These are phyloP conservation scores for Sporodiniella umbellata DNA, from an alignment of 371 early-diverging fungal genomes.

Conservation along the genomic window DNA sequence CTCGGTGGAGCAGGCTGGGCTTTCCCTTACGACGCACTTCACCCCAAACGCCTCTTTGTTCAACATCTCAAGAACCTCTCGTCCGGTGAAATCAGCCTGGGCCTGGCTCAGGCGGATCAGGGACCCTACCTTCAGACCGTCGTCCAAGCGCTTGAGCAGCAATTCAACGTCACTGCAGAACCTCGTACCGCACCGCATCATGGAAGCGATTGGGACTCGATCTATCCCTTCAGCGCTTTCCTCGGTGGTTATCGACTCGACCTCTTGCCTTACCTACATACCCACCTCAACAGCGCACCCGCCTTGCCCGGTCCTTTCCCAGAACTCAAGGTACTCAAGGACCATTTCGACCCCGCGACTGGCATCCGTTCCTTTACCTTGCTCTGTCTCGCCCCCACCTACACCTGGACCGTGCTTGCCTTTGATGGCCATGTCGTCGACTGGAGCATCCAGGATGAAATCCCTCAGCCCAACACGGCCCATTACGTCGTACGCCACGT, in stretches of 20 bases:
- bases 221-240: constrained; percentile 71
- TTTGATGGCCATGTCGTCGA: constrained; percentile 60
- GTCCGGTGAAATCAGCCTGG: constrained; percentile 54
- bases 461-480: constrained; percentile 30
- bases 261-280: constrained; percentile 47
- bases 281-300: constrained; percentile 7
- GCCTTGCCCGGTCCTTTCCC: constrained; percentile 40
- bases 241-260: constrained; percentile 62
- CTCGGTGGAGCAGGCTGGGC: constrained; percentile 39
- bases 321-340: constrained; percentile 39
- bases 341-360: constrained; percentile 46
- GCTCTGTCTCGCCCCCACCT: constrained; percentile 51
- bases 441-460: constrained; percentile 59
- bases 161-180: constrained; percentile 36
- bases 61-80: constrained; percentile 66
- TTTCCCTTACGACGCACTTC: constrained; percentile 61
- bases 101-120: constrained; percentile 64
- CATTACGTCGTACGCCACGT: constrained; percentile 66
- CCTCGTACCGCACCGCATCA: constrained; percentile 27
- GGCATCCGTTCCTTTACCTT: constrained; percentile 54
- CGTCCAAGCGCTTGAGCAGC: constrained; percentile 37
- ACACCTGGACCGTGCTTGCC: constrained; percentile 65
- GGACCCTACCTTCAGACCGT: constrained; percentile 54
- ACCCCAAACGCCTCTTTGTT: constrained; percentile 64
- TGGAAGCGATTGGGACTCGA: constrained; percentile 58